phyloP scores from a whole-genome alignment of 352 stramenopile genomes.

The Globisporangium takayamanum region DNA sequence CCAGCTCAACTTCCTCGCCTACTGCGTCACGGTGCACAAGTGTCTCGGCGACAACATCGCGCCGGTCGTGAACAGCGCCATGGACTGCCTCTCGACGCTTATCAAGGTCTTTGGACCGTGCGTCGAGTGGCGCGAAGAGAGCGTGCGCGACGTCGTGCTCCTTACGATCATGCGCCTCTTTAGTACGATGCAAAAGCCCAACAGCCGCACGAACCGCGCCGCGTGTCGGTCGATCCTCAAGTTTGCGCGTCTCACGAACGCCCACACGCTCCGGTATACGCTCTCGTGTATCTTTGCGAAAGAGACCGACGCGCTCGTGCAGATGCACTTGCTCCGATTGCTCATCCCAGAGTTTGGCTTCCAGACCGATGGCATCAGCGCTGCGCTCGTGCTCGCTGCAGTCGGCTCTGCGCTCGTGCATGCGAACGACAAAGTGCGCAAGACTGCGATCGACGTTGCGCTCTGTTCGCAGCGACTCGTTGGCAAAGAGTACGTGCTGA shows the following conservation, averaged over 20 bases:
- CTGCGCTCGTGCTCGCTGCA: conserved; percentile 37
- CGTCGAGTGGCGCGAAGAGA: conserved; percentile 64
- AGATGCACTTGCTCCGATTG: conserved; percentile 78
- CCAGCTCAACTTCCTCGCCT: conserved; percentile 61
- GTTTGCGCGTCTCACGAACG: conserved; percentile 54
- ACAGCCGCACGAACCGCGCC: conserved; percentile 65
- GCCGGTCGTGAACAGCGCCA: conserved; percentile 63
- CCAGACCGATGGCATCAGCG: conserved; percentile 57
- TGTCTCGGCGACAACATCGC: conserved; percentile 61
- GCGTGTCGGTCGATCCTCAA: conserved; percentile 75
- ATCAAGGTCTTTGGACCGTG: conserved; percentile 70
- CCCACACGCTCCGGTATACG: conserved; percentile 62
- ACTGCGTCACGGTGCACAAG: conserved; percentile 54
- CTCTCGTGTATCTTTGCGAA: conserved; percentile 68
- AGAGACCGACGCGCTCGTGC: conserved; percentile 61
- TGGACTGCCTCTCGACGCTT: conserved; percentile 62
- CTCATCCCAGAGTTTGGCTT: conserved; percentile 77
- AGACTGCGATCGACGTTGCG: conserved; percentile 68
- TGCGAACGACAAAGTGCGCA: conserved; percentile 67
- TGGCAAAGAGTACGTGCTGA: conserved; percentile 62
- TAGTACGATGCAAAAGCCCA: conserved; percentile 68
- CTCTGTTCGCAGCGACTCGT: conserved; percentile 68
- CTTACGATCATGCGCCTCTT: conserved; percentile 60
- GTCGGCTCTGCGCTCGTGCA: conserved; percentile 45
- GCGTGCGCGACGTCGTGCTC: conserved; percentile 55